Percentiles rank a stretch among this genome's conserved stretches.
Conservation (phyloP, 192 early-diverging fungal genomes). For the Coemansia sp. region DNA sequence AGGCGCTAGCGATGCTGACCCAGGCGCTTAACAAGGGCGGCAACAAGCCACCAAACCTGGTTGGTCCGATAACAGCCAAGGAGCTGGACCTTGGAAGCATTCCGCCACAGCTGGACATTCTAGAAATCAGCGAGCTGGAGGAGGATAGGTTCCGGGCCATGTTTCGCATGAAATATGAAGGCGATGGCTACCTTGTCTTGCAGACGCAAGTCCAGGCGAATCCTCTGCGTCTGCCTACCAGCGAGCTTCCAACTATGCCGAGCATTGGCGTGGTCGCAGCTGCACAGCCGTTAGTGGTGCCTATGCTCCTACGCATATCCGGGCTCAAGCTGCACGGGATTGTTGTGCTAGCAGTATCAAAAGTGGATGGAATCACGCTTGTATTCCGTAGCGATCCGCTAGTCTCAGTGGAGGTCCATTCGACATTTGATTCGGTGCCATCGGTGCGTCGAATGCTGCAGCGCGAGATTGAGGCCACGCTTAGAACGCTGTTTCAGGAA, state of each 20-base stretch:
- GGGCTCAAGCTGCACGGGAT: slow-evolving; percentile 88
- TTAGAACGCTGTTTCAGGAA: slow-evolving; percentile 89
- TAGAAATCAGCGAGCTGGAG: slow-evolving; percentile 96
- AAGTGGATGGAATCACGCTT: slow-evolving; percentile 90
- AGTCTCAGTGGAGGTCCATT: slow-evolving; percentile 88
- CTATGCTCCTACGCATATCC: slow-evolving; percentile 90
- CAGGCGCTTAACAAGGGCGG: slow-evolving; percentile 89
- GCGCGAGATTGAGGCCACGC: slow-evolving; percentile 82
- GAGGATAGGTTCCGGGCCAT: slow-evolving; percentile 92
- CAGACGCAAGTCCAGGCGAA: slow-evolving; percentile 87
- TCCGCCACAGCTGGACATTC: slow-evolving; percentile 95
- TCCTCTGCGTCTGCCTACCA: slow-evolving; percentile 50
- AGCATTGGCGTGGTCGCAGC: slow-evolving; percentile 78
- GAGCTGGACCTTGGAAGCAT: slow-evolving; percentile 93
- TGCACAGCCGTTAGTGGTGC: slow-evolving; percentile 90
- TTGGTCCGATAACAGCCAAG: slow-evolving; percentile 87
- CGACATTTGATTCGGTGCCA: slow-evolving; percentile 95
- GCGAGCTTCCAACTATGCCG: slow-evolving; percentile 63
- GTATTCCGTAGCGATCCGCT: slow-evolving; percentile 98
- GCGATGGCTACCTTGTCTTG: slow-evolving; percentile 89
- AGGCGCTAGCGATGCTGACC: slow-evolving; percentile 83
- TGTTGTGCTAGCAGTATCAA: slow-evolving; percentile 90
- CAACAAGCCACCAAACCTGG: slow-evolving; percentile 89
- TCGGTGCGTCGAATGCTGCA: slow-evolving; percentile 87
- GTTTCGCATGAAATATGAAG: slow-evolving; percentile 91